Evolutionary conservation across 805 yeast species (phyloP).

Genomic region (Zygosaccharomyces bisporus): DNA sequence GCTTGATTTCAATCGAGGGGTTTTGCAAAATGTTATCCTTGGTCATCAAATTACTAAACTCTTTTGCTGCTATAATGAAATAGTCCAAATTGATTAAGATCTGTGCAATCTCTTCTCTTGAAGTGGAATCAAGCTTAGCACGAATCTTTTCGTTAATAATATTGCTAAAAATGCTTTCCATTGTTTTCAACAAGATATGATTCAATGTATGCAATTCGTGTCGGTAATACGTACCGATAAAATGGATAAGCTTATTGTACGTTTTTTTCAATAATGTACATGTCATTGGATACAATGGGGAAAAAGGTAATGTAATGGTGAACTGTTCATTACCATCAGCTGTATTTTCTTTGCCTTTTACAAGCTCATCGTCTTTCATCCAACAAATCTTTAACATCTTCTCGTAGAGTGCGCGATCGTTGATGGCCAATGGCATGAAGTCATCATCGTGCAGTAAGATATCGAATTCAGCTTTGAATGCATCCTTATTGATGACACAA

Average conservation of each 20-base stretch:
- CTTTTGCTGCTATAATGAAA: constrained; percentile 70
- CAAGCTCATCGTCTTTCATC: constrained; percentile 51
- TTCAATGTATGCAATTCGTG: constrained; percentile 58
- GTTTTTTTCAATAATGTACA: constrained; percentile 71
- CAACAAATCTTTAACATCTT: constrained; percentile 64
- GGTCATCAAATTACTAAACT: constrained; percentile 47
- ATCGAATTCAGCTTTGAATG: constrained; percentile 59
- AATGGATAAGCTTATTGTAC: constrained; percentile 58
- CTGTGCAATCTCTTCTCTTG: constrained; percentile 88
- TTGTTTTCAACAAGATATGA: constrained; percentile 52
- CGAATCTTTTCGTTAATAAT: constrained; percentile 64
- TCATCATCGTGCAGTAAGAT: constrained; percentile 71
- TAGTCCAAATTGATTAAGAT: constrained; percentile 84
- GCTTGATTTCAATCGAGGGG: constrained; percentile 41
- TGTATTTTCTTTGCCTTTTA: constrained; percentile 12
- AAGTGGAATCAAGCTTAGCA: constrained; percentile 59
- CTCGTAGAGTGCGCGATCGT: constrained; percentile 55
- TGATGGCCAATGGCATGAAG: constrained; percentile 79
- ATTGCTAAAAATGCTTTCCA: constrained; percentile 66
- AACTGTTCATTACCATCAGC: constrained; percentile 35
- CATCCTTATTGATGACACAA: constrained; percentile 50
- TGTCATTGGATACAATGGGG: constrained; percentile 81
- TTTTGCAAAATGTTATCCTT: constrained; percentile 35
- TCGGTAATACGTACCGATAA: constrained; percentile 62
- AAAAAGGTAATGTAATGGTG: constrained; percentile 76